phyloP scores from a whole-genome alignment of 1,139 yeast genomes.

The Saccharomycopsis hybrid region DNA sequence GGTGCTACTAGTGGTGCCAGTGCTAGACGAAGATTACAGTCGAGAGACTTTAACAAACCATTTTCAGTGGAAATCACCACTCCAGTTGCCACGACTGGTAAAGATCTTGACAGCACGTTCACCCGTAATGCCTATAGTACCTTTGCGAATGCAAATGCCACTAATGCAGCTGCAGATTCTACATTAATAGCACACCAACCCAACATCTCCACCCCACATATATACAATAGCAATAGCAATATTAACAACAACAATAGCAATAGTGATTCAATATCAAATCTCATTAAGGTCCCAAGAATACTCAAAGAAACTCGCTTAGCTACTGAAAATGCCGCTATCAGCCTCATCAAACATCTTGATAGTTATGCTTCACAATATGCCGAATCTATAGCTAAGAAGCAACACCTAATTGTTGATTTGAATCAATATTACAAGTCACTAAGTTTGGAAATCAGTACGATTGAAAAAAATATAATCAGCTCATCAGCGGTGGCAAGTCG shows the following conservation, averaged over 20 bases:
- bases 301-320: conserved; percentile 6
- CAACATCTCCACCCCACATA: no score
- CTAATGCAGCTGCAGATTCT: neutral
- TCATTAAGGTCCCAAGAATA: conserved; percentile 12
- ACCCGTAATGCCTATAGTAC: neutral
- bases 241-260: neutral
- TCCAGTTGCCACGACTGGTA: conserved; percentile 32
- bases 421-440: conserved; percentile 35
- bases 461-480: conserved; percentile 29
- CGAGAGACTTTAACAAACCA: no score
- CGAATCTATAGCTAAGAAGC: conserved; percentile 43
- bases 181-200: neutral
- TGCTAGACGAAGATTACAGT: conserved; percentile 37
- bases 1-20: conserved; percentile 32
- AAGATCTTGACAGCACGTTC: conserved; percentile 27
- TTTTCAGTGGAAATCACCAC: conserved; percentile 35
- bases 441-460: conserved; percentile 34
- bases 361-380: conserved; percentile 53
- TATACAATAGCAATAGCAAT: conserved; percentile 3
- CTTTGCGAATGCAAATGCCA: neutral
- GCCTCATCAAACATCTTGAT: conserved; percentile 41
- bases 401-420: conserved; percentile 31
- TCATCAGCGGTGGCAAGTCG: conserved; percentile 24
- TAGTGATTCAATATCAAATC: conserved; percentile 4
- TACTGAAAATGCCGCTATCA: conserved; percentile 38